Base-by-base conservation (phyloP, 1,284 basidiomycete species). In the Cutaneotrichosporon cutaneum region DNA sequence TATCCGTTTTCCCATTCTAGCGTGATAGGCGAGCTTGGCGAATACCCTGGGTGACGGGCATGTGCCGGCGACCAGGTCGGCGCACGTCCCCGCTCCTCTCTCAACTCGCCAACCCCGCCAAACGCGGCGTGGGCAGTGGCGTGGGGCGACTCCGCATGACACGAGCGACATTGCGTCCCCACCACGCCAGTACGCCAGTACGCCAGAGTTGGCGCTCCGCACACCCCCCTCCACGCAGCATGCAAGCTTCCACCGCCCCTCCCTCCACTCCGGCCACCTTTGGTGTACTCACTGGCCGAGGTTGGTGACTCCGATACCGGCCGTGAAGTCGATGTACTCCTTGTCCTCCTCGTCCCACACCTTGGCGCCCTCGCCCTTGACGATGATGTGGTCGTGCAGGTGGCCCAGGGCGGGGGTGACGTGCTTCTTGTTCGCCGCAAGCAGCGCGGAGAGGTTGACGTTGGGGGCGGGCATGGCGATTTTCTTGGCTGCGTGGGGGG, bases 331-430 rank as follows among this genome's bases (percentile, higher is more conserved):
- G 55, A 93, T 82, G 73, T 89, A 72, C 69, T 80, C 82, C 57
- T 84, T 82, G 10, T 89, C 90, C 68, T 90, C 86, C 56, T 86
- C 83, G 56, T 66, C 66, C 57, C 68, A 62, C 30, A 91, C 85
- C 73, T 88, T 90, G 4, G 88, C 87, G n/a, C 91, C 92, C 70
- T 87, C 82, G 39, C 88, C 92, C 70, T 86, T 88, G 59, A 83
- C 81, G 79, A 94, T 87, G 60, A 94, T 83, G 9, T 86, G 87
- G 63, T 90, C 70, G 60, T 70, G 71, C 39, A 73, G 58, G 18
- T 71, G 66, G 36, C 70, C 66, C 56, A 72, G 70, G 21, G 69
- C 71, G 26, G 69, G 69, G n/a, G 71, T 69, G 57, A 72, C 67
- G 63, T 72, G 68, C 65, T 66, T 66, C 54, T 56, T 62, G 57